Percentiles rank a stretch among this genome's conserved stretches.
phyloP scores from a whole-genome alignment of 2,329 filamentous ascomycete species.

The Didymella keratinophila region DNA sequence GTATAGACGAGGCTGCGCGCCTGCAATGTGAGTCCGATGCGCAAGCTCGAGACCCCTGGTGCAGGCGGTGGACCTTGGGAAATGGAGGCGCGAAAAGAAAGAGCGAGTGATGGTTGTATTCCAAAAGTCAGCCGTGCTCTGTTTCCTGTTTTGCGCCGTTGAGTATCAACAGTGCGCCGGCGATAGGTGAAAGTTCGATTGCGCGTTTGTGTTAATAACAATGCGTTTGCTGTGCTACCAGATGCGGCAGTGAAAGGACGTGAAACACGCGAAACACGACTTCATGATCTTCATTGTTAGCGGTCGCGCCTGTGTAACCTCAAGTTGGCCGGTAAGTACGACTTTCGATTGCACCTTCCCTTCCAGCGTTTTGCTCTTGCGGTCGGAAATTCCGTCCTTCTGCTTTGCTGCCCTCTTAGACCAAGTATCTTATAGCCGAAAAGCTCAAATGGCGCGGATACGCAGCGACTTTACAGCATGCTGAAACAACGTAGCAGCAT shows the following conservation, averaged over 20 bases:
- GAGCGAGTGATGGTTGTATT: background rate
- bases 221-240: conserved; percentile 3
- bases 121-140: background rate
- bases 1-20: background rate
- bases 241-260: conserved; percentile 4
- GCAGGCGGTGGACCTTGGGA: background rate
- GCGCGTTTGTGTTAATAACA: conserved; percentile 4
- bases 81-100: background rate
- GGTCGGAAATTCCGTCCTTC: background rate
- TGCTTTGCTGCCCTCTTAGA: background rate
- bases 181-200: background rate
- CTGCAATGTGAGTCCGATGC: background rate
- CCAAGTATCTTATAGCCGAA: background rate
- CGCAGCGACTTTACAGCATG: too few relatives aligned
- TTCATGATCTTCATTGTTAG: background rate
- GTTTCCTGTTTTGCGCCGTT: background rate
- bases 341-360: background rate
- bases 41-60: background rate
- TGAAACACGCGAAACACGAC: background rate
- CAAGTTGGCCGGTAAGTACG: background rate
- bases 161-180: background rate
- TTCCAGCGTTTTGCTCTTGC: too few relatives aligned
- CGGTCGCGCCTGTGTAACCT: background rate
- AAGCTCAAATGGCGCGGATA: too few relatives aligned
- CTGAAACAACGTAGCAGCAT: too few relatives aligned